Conservation (phyloP, 495 filamentous ascomycete genomes). For the Daldinia loculata region DNA sequence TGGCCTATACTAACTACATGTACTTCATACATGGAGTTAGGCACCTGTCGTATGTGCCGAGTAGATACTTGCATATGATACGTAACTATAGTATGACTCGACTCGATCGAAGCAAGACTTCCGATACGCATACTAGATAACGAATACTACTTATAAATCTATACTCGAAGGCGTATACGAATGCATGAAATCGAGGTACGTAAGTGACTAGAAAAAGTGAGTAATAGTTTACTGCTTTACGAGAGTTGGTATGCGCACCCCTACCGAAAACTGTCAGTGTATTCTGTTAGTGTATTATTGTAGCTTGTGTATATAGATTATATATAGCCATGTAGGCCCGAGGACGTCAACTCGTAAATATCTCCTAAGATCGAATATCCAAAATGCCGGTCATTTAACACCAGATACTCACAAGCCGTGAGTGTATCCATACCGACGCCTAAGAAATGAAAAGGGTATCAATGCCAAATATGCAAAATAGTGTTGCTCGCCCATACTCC, state of each 20-base stretch:
- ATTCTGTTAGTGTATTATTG: background rate
- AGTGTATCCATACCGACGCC: constrained; percentile 8
- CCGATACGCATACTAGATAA: background rate
- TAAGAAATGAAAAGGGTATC: constrained; percentile 32
- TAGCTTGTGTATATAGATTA: background rate
- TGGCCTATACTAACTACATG: background rate
- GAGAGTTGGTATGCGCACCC: background rate
- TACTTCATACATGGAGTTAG: background rate
- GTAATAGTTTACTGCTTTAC: background rate
- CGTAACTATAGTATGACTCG: background rate
- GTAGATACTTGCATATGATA: background rate
- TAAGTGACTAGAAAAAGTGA: background rate
- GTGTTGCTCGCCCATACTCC: background rate
- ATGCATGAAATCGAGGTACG: background rate
- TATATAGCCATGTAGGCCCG: background rate
- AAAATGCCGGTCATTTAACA: background rate
- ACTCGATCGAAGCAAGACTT: background rate
- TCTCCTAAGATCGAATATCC: background rate
- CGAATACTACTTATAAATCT: background rate
- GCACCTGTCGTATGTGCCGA: background rate
- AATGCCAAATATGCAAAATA: constrained; percentile 26
- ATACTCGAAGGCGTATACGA: background rate
- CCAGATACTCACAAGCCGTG: background rate
- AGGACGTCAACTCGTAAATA: background rate
- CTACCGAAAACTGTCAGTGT: background rate